Conservation (phyloP, 1,284 basidiomycete genomes). For the Sanghuangporus baumii region DNA sequence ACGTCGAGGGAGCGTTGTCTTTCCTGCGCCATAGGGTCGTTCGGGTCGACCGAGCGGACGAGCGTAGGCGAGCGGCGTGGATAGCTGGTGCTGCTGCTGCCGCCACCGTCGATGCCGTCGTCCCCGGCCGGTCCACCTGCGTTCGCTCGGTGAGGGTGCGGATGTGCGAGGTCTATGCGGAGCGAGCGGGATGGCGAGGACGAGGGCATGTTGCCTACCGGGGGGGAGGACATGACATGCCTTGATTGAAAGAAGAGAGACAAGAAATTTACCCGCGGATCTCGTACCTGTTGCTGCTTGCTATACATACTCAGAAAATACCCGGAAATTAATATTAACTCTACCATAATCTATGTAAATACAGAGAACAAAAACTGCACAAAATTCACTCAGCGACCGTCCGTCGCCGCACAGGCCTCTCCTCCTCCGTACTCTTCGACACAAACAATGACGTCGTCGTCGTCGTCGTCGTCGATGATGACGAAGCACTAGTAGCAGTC, state of each 20-base stretch:
- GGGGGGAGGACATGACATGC: slow-evolving; percentile 2
- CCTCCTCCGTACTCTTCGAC: slow-evolving; percentile 3
- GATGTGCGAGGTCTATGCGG: slow-evolving; percentile 28
- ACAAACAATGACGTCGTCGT: not conserved
- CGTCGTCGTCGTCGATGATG: not conserved
- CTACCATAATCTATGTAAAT: not conserved
- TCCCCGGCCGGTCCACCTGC: slow-evolving; percentile 24
- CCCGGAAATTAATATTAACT: not conserved
- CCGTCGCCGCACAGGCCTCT: slow-evolving; percentile 5
- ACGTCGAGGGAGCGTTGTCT: slow-evolving; percentile 82
- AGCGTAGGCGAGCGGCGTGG: slow-evolving; percentile 61
- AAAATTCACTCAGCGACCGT: slow-evolving; percentile 5
- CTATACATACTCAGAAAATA: not conserved
- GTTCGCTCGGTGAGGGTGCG: slow-evolving; percentile 26
- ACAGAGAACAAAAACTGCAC: not conserved
- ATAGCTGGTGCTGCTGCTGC: slow-evolving; percentile 28
- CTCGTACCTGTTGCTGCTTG: no score
- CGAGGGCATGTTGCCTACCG: slow-evolving; percentile 4
- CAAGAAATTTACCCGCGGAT: not conserved
- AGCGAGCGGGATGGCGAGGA: slow-evolving; percentile 13
- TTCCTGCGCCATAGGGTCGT: slow-evolving; percentile 67
- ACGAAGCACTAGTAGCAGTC: not conserved
- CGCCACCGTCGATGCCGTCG: slow-evolving; percentile 28
- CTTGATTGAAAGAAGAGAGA: not conserved
- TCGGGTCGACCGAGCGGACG: slow-evolving; percentile 53